Evolutionary conservation across 2,329 filamentous ascomycete species (phyloP).

Genomic region (Fusarium domesticum): DNA sequence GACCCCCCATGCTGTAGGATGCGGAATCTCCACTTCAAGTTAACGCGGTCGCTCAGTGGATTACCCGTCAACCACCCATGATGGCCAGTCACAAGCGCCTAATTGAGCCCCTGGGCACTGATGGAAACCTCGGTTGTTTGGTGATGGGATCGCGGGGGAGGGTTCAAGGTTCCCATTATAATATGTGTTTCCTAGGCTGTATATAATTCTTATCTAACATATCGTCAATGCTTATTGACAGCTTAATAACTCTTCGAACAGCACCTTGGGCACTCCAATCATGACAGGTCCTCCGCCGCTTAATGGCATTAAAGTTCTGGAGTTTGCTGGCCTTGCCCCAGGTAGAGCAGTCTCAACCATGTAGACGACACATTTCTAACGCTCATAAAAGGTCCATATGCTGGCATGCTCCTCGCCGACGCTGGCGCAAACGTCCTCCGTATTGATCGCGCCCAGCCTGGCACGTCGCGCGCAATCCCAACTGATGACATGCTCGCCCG

Average conservation of each 20-base stretch:
- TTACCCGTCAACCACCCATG: no score
- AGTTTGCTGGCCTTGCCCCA: constrained; percentile 61
- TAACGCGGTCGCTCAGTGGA: no score
- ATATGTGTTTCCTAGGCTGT: no score
- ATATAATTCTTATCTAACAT: no score
- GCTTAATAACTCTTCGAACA: neutral
- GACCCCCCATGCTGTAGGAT: no score
- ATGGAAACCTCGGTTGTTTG: constrained; percentile 1
- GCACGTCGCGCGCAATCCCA: constrained; percentile 36
- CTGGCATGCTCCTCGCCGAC: constrained; percentile 84
- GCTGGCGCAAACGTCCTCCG: constrained; percentile 85
- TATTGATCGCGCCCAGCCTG: constrained; percentile 65
- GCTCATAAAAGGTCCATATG: constrained; percentile 67
- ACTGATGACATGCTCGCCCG: constrained; percentile 73
- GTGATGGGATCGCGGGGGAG: constrained; percentile 17
- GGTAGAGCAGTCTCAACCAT: constrained; percentile 39
- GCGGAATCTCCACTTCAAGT: no score
- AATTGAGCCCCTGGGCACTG: no score
- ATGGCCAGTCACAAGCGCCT: neutral
- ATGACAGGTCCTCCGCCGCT: constrained; percentile 38
- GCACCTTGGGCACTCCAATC: constrained; percentile 33
- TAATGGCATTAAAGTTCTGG: constrained; percentile 54
- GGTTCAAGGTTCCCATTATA: no score
- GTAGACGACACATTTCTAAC: neutral
- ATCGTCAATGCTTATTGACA: no score